Evolutionary conservation across 768 basidiomycete genomes (phyloP).

Genomic region (Psilocybe cyanescens): DNA sequence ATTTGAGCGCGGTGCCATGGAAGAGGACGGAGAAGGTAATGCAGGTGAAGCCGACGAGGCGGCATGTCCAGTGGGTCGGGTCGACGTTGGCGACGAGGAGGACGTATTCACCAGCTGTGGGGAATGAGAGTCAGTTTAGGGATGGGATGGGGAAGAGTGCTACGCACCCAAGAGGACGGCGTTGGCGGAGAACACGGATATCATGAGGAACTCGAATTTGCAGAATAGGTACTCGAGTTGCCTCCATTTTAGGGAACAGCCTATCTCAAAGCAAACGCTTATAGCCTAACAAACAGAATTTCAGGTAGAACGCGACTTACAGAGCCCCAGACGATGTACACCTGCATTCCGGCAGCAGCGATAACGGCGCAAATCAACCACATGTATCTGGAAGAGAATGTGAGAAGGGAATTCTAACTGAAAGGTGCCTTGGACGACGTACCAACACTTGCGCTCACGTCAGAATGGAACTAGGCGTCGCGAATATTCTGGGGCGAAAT

Average conservation of each 20-base stretch:
- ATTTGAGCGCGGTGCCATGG: slow-evolving; percentile 49
- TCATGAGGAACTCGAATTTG: slow-evolving; percentile 56
- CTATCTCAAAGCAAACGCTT: slow-evolving; percentile 22
- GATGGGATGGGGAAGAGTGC: neutral
- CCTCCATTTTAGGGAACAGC: slow-evolving; percentile 67
- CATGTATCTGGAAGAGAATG: slow-evolving; percentile 32
- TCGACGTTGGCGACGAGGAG: slow-evolving; percentile 38
- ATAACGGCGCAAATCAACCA: slow-evolving; percentile 46
- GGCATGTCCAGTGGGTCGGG: no score
- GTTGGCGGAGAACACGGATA: slow-evolving; percentile 59
- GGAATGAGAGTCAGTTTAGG: neutral
- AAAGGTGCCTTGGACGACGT: slow-evolving; percentile 4
- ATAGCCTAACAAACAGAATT: neutral
- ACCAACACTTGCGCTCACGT: slow-evolving; percentile 43
- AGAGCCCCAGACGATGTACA: slow-evolving; percentile 44
- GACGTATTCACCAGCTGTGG: slow-evolving; percentile 50
- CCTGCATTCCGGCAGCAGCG: slow-evolving; percentile 41
- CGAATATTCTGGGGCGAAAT: slow-evolving; percentile 33
- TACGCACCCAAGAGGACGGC: slow-evolving; percentile 49
- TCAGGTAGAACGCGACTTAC: slow-evolving; percentile 20
- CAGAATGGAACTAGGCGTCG: slow-evolving; percentile 44
- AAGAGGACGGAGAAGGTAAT: slow-evolving; percentile 39
- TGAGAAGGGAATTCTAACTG: neutral
- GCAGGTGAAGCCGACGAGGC: slow-evolving; percentile 37
- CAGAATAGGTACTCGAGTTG: slow-evolving; percentile 68